phyloP scores from a whole-genome alignment of 305 asterid species.

The Fraxinus baroniana region DNA sequence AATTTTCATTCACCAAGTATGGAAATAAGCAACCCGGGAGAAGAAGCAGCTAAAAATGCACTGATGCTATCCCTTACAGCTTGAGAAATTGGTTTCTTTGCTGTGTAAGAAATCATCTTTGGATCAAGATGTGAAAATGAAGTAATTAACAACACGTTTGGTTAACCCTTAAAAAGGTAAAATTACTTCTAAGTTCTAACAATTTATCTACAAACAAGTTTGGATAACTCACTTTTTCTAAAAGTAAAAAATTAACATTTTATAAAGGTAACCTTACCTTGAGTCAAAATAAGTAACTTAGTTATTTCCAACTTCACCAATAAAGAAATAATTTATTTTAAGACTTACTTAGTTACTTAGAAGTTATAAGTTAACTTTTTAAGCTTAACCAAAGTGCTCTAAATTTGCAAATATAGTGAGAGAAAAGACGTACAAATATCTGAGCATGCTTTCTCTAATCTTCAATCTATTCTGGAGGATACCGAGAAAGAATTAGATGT shows the following conservation, averaged over 20 bases:
- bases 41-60: slow-evolving; percentile 62
- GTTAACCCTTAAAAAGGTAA: background rate
- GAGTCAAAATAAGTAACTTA: background rate
- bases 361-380: background rate
- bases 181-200: background rate
- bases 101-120: slow-evolving; percentile 25
- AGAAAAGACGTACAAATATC: slow-evolving; percentile 38
- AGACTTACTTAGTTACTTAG: background rate
- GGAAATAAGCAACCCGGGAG: slow-evolving; percentile 38
- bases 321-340: background rate
- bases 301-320: background rate
- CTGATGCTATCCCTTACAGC: slow-evolving; percentile 40
- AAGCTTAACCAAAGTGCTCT: background rate
- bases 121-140: slow-evolving; percentile 14
- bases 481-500: slow-evolving; percentile 23
- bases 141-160: background rate
- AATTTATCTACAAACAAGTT: background rate
- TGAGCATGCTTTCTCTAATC: slow-evolving; percentile 33
- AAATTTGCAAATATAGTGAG: slow-evolving; percentile 10
- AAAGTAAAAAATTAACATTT: background rate
- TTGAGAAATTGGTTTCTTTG: slow-evolving; percentile 25
- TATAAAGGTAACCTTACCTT: background rate
- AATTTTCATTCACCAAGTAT: slow-evolving; percentile 18
- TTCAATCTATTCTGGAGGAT: slow-evolving; percentile 26
- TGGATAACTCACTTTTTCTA: background rate